These are phyloP conservation scores for Dendrostoma leiphaemia DNA, from an alignment of 2,329 filamentous ascomycete species.

Conservation along the genomic window DNA sequence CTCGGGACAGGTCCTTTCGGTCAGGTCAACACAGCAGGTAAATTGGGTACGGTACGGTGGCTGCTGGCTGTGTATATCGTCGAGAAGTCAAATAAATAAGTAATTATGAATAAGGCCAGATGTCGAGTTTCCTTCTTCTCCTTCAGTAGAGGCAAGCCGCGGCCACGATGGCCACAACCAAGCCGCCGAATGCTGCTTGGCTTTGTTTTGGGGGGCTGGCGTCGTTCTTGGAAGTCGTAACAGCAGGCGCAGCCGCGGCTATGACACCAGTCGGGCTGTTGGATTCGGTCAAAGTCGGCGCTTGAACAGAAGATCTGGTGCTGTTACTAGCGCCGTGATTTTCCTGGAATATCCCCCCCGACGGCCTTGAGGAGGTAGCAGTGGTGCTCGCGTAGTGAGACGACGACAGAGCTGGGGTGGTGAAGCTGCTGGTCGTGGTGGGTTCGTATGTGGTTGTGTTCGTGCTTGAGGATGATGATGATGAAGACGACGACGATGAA, in stretches of 20 bases:
- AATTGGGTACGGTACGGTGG: neutral
- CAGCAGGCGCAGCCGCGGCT: constrained; percentile 22
- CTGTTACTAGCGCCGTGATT: constrained; percentile 36
- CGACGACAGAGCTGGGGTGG: constrained; percentile 17
- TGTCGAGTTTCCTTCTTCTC: too few relatives aligned
- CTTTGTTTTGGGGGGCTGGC: constrained; percentile 43
- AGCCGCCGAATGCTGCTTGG: constrained; percentile 49
- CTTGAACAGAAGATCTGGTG: constrained; percentile 7
- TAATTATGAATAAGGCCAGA: too few relatives aligned
- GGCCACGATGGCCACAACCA: constrained; percentile 55
- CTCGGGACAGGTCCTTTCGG: neutral
- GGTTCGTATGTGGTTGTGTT: neutral
- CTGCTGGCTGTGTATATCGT: constrained; percentile 6
- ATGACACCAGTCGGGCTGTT: constrained; percentile 10
- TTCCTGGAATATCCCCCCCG: constrained; percentile 54
- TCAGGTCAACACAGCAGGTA: neutral
- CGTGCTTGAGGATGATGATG: constrained; percentile 20
- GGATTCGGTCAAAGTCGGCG: constrained; percentile 9
- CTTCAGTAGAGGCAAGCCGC: constrained; percentile 46
- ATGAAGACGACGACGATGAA: too few relatives aligned
- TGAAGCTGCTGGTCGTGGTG: constrained; percentile 1
- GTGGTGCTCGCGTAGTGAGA: constrained; percentile 14
- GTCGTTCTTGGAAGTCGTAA: constrained; percentile 38
- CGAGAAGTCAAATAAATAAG: constrained; percentile 1
- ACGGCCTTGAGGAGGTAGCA: constrained; percentile 18